Evolutionary conservation across 495 filamentous ascomycete species (phyloP), one percentile per base, ranked within the genome.

Genomic region (Penicillium robsamsonii): DNA sequence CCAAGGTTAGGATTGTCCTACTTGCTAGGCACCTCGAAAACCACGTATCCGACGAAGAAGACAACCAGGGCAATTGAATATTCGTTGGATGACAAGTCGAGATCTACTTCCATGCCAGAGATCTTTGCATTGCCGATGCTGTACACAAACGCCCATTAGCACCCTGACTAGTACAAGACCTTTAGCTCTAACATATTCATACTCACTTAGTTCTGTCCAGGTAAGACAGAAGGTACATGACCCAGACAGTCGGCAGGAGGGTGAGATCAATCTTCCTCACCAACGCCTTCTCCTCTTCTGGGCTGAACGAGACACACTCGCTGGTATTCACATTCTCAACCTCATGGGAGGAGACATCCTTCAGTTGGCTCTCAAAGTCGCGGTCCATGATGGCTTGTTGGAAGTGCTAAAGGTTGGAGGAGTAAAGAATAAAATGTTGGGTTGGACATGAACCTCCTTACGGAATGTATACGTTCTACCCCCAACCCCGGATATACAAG

Each of bases 141-240:
- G 50, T 12, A 27, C 8, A 43, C 20, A 8, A 46, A 25, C 15
- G n/a, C 3, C n/a, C 18, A 4, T 15, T 18, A 47, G 13, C 1
- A 17, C 27, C 35, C 24, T 11, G 25, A n/a, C 4, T 5, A 46
- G 13, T 17, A 24, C 11, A 46, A 6, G 0, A 11, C 42, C 17
- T 44, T 2, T 17, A 46, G 4, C 31, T 33, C 31, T 33, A 33
- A 33, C 31, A 10, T 33, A 11, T 33, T 33, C 27, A 12, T 5
- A 46, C 25, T 15, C 27, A 46, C 44, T 46, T 46, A 7, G 44
- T 46, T 11, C 44, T 20, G 25, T 46, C 80, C 50, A 79, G 60
- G 33, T 74, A 78, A 46, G 76, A 77, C 8, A 83, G 62, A 52
- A 79, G 73, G 46, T 81, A 81, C 78, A 81, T 79, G 38, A 72